A percentile compares a stretch with the other conserved stretches of the same genome.
Evolutionary conservation across 148 eudicot species (phyloP).

Genomic region (Cornus suecica): DNA sequence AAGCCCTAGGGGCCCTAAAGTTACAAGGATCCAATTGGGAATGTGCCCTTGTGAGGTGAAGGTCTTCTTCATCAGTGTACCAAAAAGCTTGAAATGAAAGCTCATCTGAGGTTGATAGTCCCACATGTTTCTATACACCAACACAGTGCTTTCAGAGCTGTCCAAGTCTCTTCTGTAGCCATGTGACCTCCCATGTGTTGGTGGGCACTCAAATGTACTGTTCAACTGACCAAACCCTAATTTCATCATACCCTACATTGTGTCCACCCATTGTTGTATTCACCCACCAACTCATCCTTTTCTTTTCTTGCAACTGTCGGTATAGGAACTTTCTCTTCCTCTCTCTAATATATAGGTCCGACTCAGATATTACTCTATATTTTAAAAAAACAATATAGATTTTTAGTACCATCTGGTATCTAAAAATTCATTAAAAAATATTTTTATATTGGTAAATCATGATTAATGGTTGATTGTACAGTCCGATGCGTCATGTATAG

Average conservation of each 20-base stretch:
- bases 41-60: neutral
- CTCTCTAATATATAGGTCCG: no score
- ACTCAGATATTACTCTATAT: no score
- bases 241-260: neutral
- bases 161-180: neutral
- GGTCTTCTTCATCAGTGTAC: neutral
- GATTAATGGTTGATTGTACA: no score
- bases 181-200: neutral
- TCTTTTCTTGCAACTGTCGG: neutral
- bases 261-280: neutral
- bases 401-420: no score
- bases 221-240: neutral
- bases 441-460: no score
- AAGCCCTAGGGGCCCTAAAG: neutral
- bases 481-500: no score
- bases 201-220: neutral
- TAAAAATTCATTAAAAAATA: no score
- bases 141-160: neutral
- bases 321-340: no score
- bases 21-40: neutral
- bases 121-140: neutral
- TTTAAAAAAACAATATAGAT: no score
- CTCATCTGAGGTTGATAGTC: neutral
- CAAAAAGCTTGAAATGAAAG: neutral
- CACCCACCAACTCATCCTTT: neutral